Evolutionary conservation across 805 yeast species (phyloP), one percentile per base, ranked within the genome.

Genomic region (Starmera pachycereana): DNA sequence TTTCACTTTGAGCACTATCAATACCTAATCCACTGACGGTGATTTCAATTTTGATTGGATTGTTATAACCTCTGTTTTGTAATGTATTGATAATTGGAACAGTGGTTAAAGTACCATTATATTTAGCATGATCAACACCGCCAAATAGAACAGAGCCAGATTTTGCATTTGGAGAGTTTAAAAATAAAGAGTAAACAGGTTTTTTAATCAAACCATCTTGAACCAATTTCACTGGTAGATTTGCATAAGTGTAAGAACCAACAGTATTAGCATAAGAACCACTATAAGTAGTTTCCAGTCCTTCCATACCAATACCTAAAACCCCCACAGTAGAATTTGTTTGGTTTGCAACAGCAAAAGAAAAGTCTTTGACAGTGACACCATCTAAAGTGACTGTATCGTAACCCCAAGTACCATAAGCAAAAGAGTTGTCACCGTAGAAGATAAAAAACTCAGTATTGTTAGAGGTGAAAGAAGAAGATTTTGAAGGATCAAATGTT

Each of bases 281-380:
- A 1, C 70, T 52, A 44, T 65, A 63, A 1, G 90, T 81, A 4
- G 74, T 66, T 58, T 88, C 95, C 40, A 83, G 66, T 12, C 77
- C 82, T 6, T 74, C 61, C 38, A 82, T 65, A 10, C 92, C 90
- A 45, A 84, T 74, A 25, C 89, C 88, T 33, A 84, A 59, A 22
- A 85, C 90, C 41, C 94, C 90, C 35, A 60, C 60, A 8, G 75
- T 57, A 4, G 89, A 76, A 44, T 76, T 74, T 2, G 86, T 73
- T 30, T 59, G 57, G 52, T 76, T 75, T 3, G 84, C 94, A 19
- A 87, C 76, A 2, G 94, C 96, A 57, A 88, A 71, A 6, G 86
- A 74, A 28, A 82, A 61, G 41, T 66, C 62, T 0, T 64, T 52
- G 12, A 86, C 67, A 4, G 71, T 63, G 8, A 68, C 57, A 37